phyloP scores from a whole-genome alignment of 306 rosid species.

The Lathyrus sativus region DNA sequence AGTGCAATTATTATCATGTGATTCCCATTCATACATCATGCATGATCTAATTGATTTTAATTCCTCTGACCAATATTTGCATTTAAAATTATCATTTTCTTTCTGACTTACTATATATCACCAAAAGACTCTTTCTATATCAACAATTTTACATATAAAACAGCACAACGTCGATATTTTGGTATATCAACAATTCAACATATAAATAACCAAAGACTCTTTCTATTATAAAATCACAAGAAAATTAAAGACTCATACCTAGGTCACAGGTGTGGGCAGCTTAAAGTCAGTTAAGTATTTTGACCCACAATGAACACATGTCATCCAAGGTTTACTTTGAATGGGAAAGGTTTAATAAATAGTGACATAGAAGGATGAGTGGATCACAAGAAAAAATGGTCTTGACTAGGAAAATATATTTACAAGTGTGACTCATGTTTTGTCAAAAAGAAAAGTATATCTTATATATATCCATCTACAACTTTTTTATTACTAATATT shows the following conservation, averaged over 20 bases:
- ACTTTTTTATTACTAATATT: no score
- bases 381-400: background rate
- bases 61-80: background rate
- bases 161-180: no score
- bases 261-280: background rate
- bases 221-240: no score
- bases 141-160: no score
- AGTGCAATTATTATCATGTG: background rate
- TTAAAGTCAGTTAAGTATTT: background rate
- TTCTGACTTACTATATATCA: background rate
- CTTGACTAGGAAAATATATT: background rate
- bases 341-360: background rate
- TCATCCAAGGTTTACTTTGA: background rate
- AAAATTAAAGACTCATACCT: background rate
- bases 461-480: no score
- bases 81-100: background rate
- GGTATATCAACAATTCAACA: no score
- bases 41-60: background rate
- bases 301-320: conserved; percentile 3
- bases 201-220: no score
- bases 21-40: no score
- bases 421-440: background rate
- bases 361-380: background rate
- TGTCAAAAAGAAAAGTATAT: no score
- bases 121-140: no score